These are phyloP conservation scores for Kodamaea sp. DNA, from an alignment of 1,139 yeast species.

Conservation along the genomic window DNA sequence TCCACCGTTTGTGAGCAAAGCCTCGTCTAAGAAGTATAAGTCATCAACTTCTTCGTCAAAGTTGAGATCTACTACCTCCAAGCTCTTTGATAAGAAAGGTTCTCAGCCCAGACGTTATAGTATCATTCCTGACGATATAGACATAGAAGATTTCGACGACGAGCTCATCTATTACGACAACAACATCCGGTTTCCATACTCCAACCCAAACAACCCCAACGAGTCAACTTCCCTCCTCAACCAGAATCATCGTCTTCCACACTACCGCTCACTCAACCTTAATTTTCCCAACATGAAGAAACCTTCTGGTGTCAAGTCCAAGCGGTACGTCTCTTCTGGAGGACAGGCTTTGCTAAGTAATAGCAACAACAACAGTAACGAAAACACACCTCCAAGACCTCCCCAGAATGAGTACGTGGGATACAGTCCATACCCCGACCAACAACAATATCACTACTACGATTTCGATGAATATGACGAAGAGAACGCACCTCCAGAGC, in stretches of 20 bases:
- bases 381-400: slow-evolving; percentile 7
- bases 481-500: slow-evolving; percentile 18
- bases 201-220: slow-evolving; percentile 21
- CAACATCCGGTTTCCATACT: slow-evolving; percentile 42
- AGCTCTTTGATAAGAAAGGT: slow-evolving; percentile 69
- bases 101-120: slow-evolving; percentile 73
- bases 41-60: slow-evolving; percentile 39
- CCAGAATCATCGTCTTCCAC: slow-evolving; percentile 39
- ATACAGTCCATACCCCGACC: slow-evolving; percentile 53
- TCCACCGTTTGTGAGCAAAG: slow-evolving; percentile 27
- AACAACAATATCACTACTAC: slow-evolving; percentile 29
- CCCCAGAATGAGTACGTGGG: slow-evolving; percentile 40
- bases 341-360: slow-evolving; percentile 19
- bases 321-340: slow-evolving; percentile 42
- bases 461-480: slow-evolving; percentile 48
- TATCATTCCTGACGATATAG: slow-evolving; percentile 68
- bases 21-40: slow-evolving; percentile 27
- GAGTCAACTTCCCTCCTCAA: slow-evolving; percentile 37
- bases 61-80: slow-evolving; percentile 67
- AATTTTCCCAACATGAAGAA: slow-evolving; percentile 30
- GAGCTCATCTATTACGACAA: slow-evolving; percentile 52
- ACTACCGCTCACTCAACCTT: slow-evolving; percentile 45
- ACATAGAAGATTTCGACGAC: slow-evolving; percentile 65
- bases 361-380: slow-evolving; percentile 4
- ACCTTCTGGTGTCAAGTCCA: slow-evolving; percentile 27